A percentile compares a stretch with the other conserved stretches of the same genome.
These are phyloP conservation scores for Nothophoma quercina DNA, from an alignment of 2,329 filamentous ascomycete species.

Conservation along the genomic window DNA sequence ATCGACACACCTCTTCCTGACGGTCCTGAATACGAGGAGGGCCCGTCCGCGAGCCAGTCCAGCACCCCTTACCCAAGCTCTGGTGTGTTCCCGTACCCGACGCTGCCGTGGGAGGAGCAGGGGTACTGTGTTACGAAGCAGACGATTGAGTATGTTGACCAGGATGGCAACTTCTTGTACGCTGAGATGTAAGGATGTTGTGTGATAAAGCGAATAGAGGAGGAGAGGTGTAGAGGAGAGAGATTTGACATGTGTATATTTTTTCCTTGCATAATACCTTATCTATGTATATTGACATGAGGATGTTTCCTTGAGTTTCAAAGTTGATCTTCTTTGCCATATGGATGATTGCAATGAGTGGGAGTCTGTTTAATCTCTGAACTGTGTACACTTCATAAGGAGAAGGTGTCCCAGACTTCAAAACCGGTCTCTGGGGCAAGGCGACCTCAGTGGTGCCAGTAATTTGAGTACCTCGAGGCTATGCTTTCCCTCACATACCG, in stretches of 20 bases:
- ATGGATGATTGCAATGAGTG: not conserved
- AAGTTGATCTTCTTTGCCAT: not conserved
- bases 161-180: slow-evolving; percentile 43
- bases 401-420: no score
- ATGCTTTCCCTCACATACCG: no score
- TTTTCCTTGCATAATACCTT: slow-evolving; percentile 12
- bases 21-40: slow-evolving; percentile 20
- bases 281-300: not conserved
- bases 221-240: not conserved
- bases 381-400: no score
- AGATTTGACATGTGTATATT: slow-evolving; percentile 9
- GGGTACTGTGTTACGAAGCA: slow-evolving; percentile 43
- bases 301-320: not conserved
- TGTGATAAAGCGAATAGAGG: not conserved
- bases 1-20: slow-evolving; percentile 29
- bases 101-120: slow-evolving; percentile 34
- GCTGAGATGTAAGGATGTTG: slow-evolving; percentile 24
- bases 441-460: no score
- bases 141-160: slow-evolving; percentile 46
- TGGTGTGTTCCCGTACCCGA: slow-evolving; percentile 26
- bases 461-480: no score
- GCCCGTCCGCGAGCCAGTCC: slow-evolving; percentile 11
- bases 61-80: slow-evolving; percentile 6
- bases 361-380: no score
- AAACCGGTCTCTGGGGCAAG: no score